These are phyloP conservation scores for Mycosarcoma maydis DNA, from an alignment of 1,284 basidiomycete species.

Conservation along the genomic window DNA sequence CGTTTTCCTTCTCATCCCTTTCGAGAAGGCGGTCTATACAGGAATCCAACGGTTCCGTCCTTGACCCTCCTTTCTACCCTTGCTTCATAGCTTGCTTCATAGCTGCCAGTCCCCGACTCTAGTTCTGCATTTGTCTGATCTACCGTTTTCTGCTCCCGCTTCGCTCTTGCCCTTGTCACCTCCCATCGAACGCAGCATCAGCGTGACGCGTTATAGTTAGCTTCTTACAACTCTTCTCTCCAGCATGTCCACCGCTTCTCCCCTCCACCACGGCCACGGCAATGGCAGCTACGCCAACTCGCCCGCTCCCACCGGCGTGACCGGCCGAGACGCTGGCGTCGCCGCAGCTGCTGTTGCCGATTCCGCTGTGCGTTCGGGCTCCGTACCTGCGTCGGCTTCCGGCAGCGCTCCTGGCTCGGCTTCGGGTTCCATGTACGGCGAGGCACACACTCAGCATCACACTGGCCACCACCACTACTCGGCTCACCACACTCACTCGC, in stretches of 20 bases:
- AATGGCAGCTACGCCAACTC: slow-evolving; percentile 49
- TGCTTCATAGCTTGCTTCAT: too few species aligned
- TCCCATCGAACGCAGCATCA: too few species aligned
- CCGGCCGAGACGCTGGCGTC: slow-evolving; percentile 40
- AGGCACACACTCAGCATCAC: slow-evolving; percentile 37
- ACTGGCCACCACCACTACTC: slow-evolving; percentile 41
- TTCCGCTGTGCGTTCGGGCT: slow-evolving; percentile 43
- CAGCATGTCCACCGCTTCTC: slow-evolving; percentile 48
- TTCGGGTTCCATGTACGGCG: slow-evolving; percentile 48
- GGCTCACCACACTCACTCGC: slow-evolving; percentile 38
- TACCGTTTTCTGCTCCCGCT: too few species aligned
- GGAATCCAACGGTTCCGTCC: too few species aligned
- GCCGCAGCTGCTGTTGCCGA: slow-evolving; percentile 36
- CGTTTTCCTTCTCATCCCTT: background rate
- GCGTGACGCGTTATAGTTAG: background rate
- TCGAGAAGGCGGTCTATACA: too few species aligned
- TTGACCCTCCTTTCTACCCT: too few species aligned
- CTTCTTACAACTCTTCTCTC: background rate
- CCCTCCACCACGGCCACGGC: slow-evolving; percentile 51
- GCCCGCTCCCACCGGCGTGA: slow-evolving; percentile 36
- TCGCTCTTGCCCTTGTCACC: too few species aligned
- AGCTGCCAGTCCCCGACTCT: too few species aligned
- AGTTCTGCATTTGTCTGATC: too few species aligned
- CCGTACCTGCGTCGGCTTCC: slow-evolving; percentile 41
- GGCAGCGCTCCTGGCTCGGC: slow-evolving; percentile 47